These are phyloP conservation scores for Cladochytrium tenue DNA, from an alignment of 371 early-diverging fungal species.

Conservation along the genomic window DNA sequence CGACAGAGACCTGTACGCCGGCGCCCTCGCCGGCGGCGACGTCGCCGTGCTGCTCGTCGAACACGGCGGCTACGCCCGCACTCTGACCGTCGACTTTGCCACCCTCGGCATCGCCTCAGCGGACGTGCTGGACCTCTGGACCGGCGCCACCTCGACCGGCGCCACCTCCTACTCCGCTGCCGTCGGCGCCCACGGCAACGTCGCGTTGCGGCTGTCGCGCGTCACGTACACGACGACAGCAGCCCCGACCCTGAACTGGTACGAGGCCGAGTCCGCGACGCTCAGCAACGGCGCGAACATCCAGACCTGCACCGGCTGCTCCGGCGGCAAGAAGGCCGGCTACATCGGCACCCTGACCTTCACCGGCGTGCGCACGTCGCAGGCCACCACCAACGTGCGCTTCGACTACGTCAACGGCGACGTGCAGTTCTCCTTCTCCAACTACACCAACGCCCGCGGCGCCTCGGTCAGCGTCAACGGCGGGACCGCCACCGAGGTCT, in stretches of 20 bases:
- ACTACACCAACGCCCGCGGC: background rate
- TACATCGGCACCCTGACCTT: background rate
- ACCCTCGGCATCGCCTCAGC: background rate
- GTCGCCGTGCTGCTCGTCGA: conserved; percentile 17
- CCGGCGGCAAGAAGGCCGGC: background rate
- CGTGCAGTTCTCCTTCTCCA: background rate
- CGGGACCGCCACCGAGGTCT: background rate
- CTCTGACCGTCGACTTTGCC: background rate
- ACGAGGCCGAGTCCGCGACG: background rate
- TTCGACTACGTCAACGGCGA: conserved; percentile 2
- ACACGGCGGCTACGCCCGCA: conserved; percentile 6
- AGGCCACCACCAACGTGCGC: background rate
- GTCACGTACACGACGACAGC: background rate
- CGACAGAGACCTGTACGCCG: conserved; percentile 26
- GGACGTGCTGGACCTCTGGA: background rate
- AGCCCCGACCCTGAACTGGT: background rate
- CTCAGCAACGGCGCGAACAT: background rate
- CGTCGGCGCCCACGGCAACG: background rate
- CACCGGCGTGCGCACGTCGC: background rate
- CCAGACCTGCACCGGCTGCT: background rate
- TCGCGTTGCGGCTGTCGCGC: background rate
- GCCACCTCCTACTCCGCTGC: background rate
- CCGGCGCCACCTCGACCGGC: background rate
- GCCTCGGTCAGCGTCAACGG: background rate
- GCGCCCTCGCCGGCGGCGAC: conserved; percentile 18